A percentile compares a stretch with the other conserved stretches of the same genome.
Evolutionary conservation across 2,329 filamentous ascomycete species (phyloP).

Genomic region (Epichloe scottii): DNA sequence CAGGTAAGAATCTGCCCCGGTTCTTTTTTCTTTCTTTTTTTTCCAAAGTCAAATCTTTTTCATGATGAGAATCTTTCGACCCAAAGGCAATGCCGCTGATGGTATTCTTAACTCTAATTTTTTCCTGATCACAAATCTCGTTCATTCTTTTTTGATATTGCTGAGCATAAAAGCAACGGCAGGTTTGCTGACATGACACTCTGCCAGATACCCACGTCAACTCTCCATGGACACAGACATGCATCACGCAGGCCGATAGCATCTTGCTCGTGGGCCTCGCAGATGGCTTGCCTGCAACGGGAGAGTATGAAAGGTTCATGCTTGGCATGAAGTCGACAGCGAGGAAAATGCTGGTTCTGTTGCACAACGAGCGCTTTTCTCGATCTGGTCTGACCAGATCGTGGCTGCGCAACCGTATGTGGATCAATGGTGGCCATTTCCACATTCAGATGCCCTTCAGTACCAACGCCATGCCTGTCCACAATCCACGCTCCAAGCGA

Average conservation of each 20-base stretch:
- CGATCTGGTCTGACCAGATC: constrained; percentile 70
- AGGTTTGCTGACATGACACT: constrained; percentile 16
- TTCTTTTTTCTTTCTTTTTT: background rate
- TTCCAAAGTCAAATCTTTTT: background rate
- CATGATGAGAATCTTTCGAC: constrained; percentile 40
- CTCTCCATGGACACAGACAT: constrained; percentile 95
- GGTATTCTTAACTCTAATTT: constrained; percentile 53
- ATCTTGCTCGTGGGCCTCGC: constrained; percentile 87
- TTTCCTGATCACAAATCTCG: constrained; percentile 41
- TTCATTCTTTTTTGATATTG: constrained; percentile 5
- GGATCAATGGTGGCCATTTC: constrained; percentile 97
- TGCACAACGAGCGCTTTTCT: constrained; percentile 84
- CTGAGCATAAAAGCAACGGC: background rate
- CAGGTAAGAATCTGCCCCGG: constrained; percentile 38
- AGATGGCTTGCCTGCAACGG: constrained; percentile 78
- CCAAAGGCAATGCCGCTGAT: constrained; percentile 42
- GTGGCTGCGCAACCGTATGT: constrained; percentile 86
- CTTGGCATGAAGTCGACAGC: constrained; percentile 96
- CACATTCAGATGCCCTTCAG: constrained; percentile 94
- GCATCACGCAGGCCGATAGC: constrained; percentile 91
- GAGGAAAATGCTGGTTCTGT: constrained; percentile 77
- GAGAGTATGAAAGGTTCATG: constrained; percentile 93
- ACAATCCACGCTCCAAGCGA: constrained; percentile 55
- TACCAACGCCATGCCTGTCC: constrained; percentile 61
- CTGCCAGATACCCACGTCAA: constrained; percentile 80